These are phyloP conservation scores for Bruguiera parviflora DNA, from an alignment of 345 rosid species.

Conservation along the genomic window DNA sequence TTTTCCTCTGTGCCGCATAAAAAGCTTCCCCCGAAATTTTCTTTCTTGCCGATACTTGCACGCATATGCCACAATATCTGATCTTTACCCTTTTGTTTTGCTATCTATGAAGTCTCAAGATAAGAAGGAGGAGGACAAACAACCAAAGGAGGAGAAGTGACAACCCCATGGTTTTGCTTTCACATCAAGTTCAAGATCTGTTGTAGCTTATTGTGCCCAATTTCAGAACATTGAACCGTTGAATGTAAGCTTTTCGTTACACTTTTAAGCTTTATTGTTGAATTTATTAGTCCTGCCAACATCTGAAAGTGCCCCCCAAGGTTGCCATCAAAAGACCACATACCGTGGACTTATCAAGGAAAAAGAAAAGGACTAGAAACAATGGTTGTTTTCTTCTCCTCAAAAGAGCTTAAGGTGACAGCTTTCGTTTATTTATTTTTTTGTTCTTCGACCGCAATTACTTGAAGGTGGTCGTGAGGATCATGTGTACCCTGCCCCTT, in stretches of 20 bases:
- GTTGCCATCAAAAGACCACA: no score
- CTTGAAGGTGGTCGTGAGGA: no score
- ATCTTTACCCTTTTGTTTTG: neutral
- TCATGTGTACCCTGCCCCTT: no score
- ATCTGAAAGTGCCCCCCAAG: neutral
- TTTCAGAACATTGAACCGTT: neutral
- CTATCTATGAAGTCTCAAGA: slow-evolving; percentile 27
- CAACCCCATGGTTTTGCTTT: neutral
- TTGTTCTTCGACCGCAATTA: no score
- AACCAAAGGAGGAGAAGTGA: slow-evolving; percentile 41
- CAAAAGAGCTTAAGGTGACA: no score
- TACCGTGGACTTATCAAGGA: no score
- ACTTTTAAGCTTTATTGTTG: neutral
- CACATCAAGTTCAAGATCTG: neutral
- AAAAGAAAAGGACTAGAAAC: no score
- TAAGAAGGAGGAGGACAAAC: slow-evolving; percentile 48
- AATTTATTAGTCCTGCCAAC: neutral
- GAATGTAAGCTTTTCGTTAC: neutral
- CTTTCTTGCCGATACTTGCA: no score
- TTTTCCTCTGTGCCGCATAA: no score
- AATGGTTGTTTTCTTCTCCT: no score
- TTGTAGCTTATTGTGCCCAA: neutral
- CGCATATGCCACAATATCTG: neutral
- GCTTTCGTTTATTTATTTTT: no score
- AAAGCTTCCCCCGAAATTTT: no score